Base-by-base conservation (phyloP, 768 basidiomycete genomes). In the Neoboletus brunneissimus region DNA sequence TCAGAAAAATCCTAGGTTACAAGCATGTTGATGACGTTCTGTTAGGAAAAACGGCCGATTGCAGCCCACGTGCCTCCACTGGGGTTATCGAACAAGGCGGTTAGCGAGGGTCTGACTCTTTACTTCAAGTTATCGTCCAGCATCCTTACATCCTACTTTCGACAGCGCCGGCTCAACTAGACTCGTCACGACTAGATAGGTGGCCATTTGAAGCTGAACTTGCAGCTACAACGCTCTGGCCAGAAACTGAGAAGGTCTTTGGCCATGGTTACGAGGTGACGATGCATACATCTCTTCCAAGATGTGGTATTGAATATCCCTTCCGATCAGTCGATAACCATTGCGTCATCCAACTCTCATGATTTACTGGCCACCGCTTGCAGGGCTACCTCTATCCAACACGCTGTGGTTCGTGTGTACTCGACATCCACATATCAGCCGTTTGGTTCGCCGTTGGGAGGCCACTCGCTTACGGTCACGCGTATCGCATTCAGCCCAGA, bases 211-310 rank as follows among this genome's bases (percentile, higher is more conserved):
- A 98, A 67, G 92, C 91, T 12, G 94, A 98, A 70, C 79, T 98
- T 0, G 87, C 92, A 0, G 81, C 85, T 0, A 81, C 83, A 16
- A 98, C 96, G 0, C 78, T 98, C 1, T 99, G 97, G 97, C 97
- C 96, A 0, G 97, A 99, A 74, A 77, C 85, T 1, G 97, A 98
- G 65, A 99, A 99, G 70, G 79, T 99, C 0, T 99, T 97, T 69
- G 97, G 96, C 5, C 97, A 98, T 71, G 94, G 96, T 41, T 98
- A 98, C 64, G 97, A 99, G 82, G 93, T 89, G 57, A 53, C 1
- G 34, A 56, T 31, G 18, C 6, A 46, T 60, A n/a, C 25, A 2
- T 51, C 22, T 43, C 32, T 34, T 46, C 4, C 54, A 35, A 38
- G 51, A 34, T 29, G 18, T 15, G 27, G 42, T 20, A 29, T 23